A percentile compares a stretch with the other conserved stretches of the same genome.
Evolutionary conservation across 2,329 filamentous ascomycete species (phyloP).

Genomic region (Aureobasidium melanogenum): DNA sequence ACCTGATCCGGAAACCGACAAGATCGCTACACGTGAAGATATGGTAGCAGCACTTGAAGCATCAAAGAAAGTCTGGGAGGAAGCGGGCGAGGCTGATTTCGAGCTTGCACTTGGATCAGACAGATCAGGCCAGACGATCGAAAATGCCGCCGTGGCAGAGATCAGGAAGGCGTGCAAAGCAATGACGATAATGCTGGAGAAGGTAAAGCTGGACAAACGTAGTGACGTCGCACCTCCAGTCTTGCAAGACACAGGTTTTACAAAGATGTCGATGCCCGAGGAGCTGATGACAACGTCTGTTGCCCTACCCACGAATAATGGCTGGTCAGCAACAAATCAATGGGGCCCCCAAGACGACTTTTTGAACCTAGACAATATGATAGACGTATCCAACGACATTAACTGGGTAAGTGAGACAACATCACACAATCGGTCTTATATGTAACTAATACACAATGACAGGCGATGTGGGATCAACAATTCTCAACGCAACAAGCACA

Average conservation of each 20-base stretch:
- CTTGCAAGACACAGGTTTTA: neutral
- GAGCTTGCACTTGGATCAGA: no score
- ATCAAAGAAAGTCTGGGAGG: conserved; percentile 25
- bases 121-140: neutral
- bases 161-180: conserved; percentile 24
- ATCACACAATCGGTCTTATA: neutral
- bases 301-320: neutral
- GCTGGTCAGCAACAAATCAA: neutral
- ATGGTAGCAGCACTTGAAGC: conserved; percentile 26
- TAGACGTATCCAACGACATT: conserved; percentile 21
- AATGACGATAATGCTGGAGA: conserved; percentile 25
- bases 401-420: conserved; percentile 21
- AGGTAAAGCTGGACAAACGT: conserved; percentile 18
- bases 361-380: conserved; percentile 23
- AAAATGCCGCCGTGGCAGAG: conserved; percentile 21
- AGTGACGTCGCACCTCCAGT: neutral
- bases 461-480: conserved; percentile 7
- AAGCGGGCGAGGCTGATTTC: conserved; percentile 12
- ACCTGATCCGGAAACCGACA: conserved; percentile 14
- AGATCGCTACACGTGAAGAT: conserved; percentile 7
- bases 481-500: neutral
- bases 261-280: neutral
- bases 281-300: neutral
- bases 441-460: neutral
- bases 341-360: conserved; percentile 17